Conservation (phyloP, 1,284 basidiomycete species). For the Irpex sp. region DNA sequence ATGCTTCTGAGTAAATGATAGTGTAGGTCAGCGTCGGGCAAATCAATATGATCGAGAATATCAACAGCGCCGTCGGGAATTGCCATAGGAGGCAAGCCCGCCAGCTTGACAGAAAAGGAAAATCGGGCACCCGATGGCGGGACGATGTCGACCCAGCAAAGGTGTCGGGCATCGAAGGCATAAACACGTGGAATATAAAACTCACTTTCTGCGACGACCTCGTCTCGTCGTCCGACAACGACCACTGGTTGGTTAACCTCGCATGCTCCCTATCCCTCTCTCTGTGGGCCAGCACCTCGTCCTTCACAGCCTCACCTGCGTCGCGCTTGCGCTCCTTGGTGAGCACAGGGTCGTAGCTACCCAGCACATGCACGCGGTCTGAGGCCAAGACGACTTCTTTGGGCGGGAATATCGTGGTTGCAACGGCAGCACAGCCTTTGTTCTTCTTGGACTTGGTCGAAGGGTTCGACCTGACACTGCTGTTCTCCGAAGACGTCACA, state of each 20-base stretch:
- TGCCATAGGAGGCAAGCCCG: neutral
- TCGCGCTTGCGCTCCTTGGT: constrained; percentile 8
- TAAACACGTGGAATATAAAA: neutral
- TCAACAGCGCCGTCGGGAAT: neutral
- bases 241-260: constrained; percentile 10
- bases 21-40: neutral
- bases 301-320: constrained; percentile 10
- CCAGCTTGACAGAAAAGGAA: neutral
- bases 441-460: constrained; percentile 5
- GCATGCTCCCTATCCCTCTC: constrained; percentile 24
- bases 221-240: constrained; percentile 1
- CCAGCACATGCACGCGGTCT: constrained; percentile 8
- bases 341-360: constrained; percentile 2
- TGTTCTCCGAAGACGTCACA: constrained; percentile 5
- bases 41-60: neutral
- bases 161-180: neutral
- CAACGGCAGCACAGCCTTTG: neutral
- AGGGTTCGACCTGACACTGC: neutral
- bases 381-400: neutral
- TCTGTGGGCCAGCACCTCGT: constrained; percentile 18
- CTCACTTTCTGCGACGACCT: constrained; percentile 7
- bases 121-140: neutral
- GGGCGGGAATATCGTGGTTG: constrained; percentile 12
- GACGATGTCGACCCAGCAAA: constrained; percentile 2
- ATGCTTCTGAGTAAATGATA: neutral